Evolutionary conservation across 495 filamentous ascomycete genomes (phyloP).

Genomic region (Glarea lozoyensis): DNA sequence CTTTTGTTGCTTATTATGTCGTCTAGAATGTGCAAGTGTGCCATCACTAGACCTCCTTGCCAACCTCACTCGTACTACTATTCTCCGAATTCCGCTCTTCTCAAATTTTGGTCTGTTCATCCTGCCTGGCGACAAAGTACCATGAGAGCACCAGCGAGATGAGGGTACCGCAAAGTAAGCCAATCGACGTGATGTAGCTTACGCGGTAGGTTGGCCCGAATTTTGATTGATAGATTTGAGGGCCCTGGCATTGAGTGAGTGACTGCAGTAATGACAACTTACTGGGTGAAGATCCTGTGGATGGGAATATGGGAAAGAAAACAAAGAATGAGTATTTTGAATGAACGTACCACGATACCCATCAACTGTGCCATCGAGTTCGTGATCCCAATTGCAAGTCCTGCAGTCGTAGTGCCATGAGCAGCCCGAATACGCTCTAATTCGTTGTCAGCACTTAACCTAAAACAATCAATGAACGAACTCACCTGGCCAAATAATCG

Average conservation of each 20-base stretch:
- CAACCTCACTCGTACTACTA: no score
- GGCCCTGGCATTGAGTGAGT: no score
- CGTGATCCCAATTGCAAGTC: conserved; percentile 33
- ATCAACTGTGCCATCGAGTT: conserved; percentile 40
- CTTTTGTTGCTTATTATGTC: no score
- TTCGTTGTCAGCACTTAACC: conserved; percentile 18
- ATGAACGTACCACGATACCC: conserved; percentile 33
- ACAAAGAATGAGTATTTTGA: no score
- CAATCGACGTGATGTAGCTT: neutral
- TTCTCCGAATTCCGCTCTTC: neutral
- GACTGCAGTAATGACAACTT: no score
- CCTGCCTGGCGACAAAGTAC: neutral
- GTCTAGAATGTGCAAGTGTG: no score
- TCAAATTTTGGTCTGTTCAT: neutral
- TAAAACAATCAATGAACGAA: neutral
- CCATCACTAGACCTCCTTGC: no score
- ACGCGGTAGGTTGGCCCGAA: neutral
- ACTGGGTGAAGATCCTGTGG: no score
- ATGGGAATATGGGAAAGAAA: no score
- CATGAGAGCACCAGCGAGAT: neutral
- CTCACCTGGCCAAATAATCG: conserved; percentile 25
- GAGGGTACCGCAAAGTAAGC: neutral
- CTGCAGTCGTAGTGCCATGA: conserved; percentile 30
- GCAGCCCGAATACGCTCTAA: conserved; percentile 35
- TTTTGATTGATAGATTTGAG: neutral